Evolutionary conservation across 2,329 filamentous ascomycete species (phyloP), one percentile per base, ranked within the genome.

Genomic region (Calonectria hawksworthii): DNA sequence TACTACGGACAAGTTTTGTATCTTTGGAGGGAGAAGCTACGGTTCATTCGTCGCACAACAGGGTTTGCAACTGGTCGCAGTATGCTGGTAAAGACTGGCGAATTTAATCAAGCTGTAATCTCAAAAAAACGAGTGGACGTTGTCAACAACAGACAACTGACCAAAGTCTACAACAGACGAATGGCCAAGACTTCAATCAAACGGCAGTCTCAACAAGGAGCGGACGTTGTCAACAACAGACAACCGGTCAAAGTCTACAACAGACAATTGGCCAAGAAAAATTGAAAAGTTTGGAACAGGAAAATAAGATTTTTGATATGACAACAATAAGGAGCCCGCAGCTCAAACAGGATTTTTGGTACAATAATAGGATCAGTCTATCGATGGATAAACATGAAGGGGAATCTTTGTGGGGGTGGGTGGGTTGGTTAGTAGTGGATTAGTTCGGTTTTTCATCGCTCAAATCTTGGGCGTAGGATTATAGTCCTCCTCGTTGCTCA

Each of bases 401-500:
- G 56, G 56, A 61, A 61, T 61, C 44, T 47, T 47, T 23, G 44
- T 47, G 21, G 18, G 34, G 7, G 41, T n/a, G 41, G 13, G 2
- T 41, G 36, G 16, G 11, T 41, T 4, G 13, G 13, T 41, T 14
- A 14, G 36, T 16, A 14, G 36, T 41, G 30, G 30, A 32, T 41
- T 41, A 16, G 41, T n/a, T 47, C 18, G 10, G 41, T 47, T 47
- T 21, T 3, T 47, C 41, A n/a, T n/a, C 6, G 7, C n/a, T 68
- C 50, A 69, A 38, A 72, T 59, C 59, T 73, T 51, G n/a, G 65
- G 34, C 34, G 65, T 56, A 3, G 54, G 44, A 26, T 52, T 18
- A 83, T 83, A 86, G 76, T 86, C 84, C 65, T 85, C 83, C 52
- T 82, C 81, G 76, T 89, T 89, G 69, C 77, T 80, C 74, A 90